Evolutionary conservation across 2,329 filamentous ascomycete species (phyloP).

Genomic region (Microsporum audouinii): DNA sequence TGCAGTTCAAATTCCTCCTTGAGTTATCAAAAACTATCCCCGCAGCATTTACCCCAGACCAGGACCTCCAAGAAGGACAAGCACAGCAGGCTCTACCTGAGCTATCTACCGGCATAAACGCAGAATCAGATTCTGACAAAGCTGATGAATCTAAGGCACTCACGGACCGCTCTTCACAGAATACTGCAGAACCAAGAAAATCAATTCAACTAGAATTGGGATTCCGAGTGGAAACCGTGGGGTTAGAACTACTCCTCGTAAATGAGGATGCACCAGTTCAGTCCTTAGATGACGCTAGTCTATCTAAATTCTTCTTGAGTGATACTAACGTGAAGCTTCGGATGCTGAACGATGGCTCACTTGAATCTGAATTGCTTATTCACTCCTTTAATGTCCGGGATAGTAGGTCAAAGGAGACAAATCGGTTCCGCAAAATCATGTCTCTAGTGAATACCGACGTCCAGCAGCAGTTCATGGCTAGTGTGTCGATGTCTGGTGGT

Average conservation of each 20-base stretch:
- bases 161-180: constrained; percentile 23
- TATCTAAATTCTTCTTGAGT: constrained; percentile 90
- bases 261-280: constrained; percentile 66
- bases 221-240: constrained; percentile 79
- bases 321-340: constrained; percentile 83
- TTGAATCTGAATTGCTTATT: constrained; percentile 88
- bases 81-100: constrained; percentile 61
- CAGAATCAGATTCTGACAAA: constrained; percentile 17
- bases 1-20: constrained; percentile 78
- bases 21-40: constrained; percentile 82
- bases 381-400: constrained; percentile 92
- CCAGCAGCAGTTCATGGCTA: constrained; percentile 94
- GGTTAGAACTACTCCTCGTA: constrained; percentile 73
- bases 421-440: constrained; percentile 98
- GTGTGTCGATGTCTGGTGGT: constrained; percentile 80
- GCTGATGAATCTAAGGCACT: constrained; percentile 3
- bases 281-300: constrained; percentile 62
- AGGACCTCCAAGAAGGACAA: constrained; percentile 60
- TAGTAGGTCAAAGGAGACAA: constrained; percentile 74
- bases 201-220: constrained; percentile 93
- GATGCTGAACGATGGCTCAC: constrained; percentile 80
- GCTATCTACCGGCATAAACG: constrained; percentile 9
- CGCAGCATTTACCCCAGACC: constrained; percentile 66
- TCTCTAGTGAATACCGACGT: constrained; percentile 88
- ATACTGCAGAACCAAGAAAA: constrained; percentile 51